Evolutionary conservation across 768 basidiomycete genomes (phyloP).

Genomic region (Tephrocybe sp.): DNA sequence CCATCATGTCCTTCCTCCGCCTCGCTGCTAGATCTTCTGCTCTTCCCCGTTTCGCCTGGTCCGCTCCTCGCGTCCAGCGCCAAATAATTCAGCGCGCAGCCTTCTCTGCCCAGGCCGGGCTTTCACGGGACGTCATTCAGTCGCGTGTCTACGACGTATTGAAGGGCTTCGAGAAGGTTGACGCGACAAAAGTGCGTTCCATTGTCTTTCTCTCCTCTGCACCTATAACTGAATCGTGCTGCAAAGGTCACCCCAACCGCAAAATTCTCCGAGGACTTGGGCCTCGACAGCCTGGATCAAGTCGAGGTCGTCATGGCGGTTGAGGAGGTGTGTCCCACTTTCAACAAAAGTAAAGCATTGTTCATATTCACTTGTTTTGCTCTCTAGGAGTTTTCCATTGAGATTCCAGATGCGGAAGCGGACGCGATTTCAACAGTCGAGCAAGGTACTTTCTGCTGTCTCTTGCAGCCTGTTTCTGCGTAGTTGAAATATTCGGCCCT

Average conservation of each 20-base stretch:
- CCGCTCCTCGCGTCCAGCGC: conserved; percentile 30
- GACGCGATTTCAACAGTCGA: conserved; percentile 90
- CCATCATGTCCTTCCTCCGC: conserved; percentile 55
- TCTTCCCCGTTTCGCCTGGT: conserved; percentile 40
- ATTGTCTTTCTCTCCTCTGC: background rate
- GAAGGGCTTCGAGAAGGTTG: conserved; percentile 88
- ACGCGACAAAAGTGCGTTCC: conserved; percentile 60
- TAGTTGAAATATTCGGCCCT: conserved; percentile 14
- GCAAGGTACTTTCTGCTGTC: conserved; percentile 61
- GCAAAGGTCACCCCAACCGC: conserved; percentile 24
- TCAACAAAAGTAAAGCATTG: background rate
- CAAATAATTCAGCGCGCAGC: conserved; percentile 42
- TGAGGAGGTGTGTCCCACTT: conserved; percentile 64
- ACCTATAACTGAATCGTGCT: background rate
- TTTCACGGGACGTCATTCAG: conserved; percentile 68
- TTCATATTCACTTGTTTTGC: conserved; percentile 10
- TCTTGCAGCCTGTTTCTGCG: conserved; percentile 13
- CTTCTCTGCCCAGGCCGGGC: conserved; percentile 66
- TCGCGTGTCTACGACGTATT: conserved; percentile 78
- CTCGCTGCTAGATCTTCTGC: conserved; percentile 43
- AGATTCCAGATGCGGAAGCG: conserved; percentile 96
- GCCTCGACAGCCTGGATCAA: conserved; percentile 92
- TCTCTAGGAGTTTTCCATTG: conserved; percentile 98
- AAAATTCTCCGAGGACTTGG: conserved; percentile 79
- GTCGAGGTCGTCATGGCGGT: conserved; percentile 99